phyloP scores from a whole-genome alignment of 2,329 filamentous ascomycete genomes.

The Diplodia corticola region DNA sequence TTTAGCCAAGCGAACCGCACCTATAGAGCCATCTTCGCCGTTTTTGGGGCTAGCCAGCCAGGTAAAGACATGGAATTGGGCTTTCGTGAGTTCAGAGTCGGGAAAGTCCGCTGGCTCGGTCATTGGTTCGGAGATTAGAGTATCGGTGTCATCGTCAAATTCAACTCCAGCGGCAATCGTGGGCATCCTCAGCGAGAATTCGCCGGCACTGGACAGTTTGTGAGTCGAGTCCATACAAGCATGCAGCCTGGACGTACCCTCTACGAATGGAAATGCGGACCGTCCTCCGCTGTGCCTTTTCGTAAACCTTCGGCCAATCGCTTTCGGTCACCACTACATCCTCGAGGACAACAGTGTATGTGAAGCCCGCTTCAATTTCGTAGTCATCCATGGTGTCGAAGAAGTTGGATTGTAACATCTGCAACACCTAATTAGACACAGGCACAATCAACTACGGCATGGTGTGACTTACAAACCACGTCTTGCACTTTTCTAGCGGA shows the following conservation, averaged over 20 bases:
- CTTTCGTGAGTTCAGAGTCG: background rate
- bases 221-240: background rate
- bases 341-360: background rate
- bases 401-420: background rate
- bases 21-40: background rate
- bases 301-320: conserved; percentile 1
- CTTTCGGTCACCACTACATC: background rate
- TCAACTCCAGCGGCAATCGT: background rate
- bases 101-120: background rate
- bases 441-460: background rate
- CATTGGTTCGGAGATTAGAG: background rate
- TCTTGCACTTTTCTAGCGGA: background rate
- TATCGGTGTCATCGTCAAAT: background rate
- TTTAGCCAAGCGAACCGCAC: background rate
- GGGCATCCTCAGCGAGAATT: background rate
- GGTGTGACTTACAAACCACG: conserved; percentile 5
- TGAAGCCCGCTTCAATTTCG: background rate
- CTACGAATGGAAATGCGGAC: background rate
- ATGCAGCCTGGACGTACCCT: background rate
- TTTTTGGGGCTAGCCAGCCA: background rate
- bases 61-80: background rate
- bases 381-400: background rate
- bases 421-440: background rate
- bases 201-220: background rate
- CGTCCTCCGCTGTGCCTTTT: background rate